A percentile compares a stretch with the other conserved stretches of the same genome.
Evolutionary conservation across 2,329 filamentous ascomycete genomes (phyloP).

Genomic region (Colletotrichum sublineola): DNA sequence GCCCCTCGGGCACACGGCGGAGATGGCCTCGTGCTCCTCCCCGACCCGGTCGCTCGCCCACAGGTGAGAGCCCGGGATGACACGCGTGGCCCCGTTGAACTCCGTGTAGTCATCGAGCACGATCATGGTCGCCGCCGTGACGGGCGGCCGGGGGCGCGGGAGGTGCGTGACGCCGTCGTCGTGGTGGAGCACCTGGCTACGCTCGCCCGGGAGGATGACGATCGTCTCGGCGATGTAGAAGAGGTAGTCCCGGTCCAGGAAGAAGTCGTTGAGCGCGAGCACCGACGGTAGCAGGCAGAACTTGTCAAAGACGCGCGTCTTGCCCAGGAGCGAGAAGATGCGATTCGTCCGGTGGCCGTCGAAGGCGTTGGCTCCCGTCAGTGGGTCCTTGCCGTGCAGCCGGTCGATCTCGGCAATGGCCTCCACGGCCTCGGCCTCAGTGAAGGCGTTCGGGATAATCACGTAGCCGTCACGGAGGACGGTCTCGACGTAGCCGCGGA

Average conservation of each 20-base stretch:
- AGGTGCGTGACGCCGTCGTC: conserved; percentile 49
- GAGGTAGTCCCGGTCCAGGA: conserved; percentile 55
- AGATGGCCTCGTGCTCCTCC: conserved; percentile 47
- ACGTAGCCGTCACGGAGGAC: conserved; percentile 51
- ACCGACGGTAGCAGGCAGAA: conserved; percentile 52
- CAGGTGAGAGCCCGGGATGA: conserved; percentile 52
- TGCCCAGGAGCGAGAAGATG: conserved; percentile 56
- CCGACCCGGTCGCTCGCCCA: conserved; percentile 48
- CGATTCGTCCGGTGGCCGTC: conserved; percentile 54
- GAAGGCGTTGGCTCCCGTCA: conserved; percentile 52
- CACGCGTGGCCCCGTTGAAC: conserved; percentile 51
- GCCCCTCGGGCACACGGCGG: conserved; percentile 52
- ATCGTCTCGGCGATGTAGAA: conserved; percentile 54
- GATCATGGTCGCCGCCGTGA: conserved; percentile 50
- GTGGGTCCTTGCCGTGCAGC: conserved; percentile 37
- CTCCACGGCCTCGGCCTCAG: conserved; percentile 8
- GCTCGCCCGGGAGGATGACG: conserved; percentile 54
- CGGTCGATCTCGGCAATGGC: conserved; percentile 24
- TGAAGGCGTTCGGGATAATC: conserved; percentile 50
- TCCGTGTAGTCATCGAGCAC: conserved; percentile 51
- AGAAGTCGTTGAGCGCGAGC: conserved; percentile 55
- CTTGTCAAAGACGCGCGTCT: conserved; percentile 55
- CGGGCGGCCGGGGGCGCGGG: conserved; percentile 51
- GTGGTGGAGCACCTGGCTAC: conserved; percentile 53
- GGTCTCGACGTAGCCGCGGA: conserved; percentile 36